Base-by-base conservation (phyloP, 139 green algal genomes). In the Tetradesmus obliquus region DNA sequence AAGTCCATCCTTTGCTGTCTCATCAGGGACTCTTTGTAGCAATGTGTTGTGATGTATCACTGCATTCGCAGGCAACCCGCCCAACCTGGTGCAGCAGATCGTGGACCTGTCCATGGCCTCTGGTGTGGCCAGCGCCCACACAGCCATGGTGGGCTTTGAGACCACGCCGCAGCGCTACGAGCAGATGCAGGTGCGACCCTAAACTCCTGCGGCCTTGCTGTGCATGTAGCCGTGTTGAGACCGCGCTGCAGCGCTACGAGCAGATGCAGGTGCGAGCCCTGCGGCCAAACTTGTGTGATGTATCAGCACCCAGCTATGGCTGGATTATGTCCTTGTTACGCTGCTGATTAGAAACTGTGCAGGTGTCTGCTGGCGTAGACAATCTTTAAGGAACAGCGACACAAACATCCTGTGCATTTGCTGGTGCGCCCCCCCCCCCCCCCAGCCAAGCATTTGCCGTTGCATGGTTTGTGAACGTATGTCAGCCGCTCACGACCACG, bases 71-170 rank as follows among this genome's bases (percentile, higher is more conserved):
- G 82, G 69, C 89, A 84, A 89, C 53, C 89, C 89, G 5, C 81
- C 81, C 9, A 13, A 84, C 54, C 53, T 88, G 58, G 81, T 92
- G 20, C 51, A 89, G 55, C 69, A 92, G 83, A 90, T 92, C 58
- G 87, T 95, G 5, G 87, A 93, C 84, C 87, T 95, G 45, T 94
- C 91, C 55, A 82, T 95, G 3, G 87, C 83, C 3, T 88, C 76
- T 2, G 90, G 90, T 51, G 92, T 97, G 5, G 91, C 94, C 17
- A 95, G 93, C 71, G 91, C 83, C 1, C 85, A 96, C 93, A 97
- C 95, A 3, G 71, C 82, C 51, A 93, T 95, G 54, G 92, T 96
- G 17, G 93, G 93, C 71, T 96, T 97, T 88, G 95, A 97, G 88
- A 96, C 93, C 32, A 96, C 86, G 32, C 86, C 81, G 5, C 45